These are phyloP conservation scores for Ordospora colligata DNA, from an alignment of 371 early-diverging fungal genomes.

Conservation along the genomic window DNA sequence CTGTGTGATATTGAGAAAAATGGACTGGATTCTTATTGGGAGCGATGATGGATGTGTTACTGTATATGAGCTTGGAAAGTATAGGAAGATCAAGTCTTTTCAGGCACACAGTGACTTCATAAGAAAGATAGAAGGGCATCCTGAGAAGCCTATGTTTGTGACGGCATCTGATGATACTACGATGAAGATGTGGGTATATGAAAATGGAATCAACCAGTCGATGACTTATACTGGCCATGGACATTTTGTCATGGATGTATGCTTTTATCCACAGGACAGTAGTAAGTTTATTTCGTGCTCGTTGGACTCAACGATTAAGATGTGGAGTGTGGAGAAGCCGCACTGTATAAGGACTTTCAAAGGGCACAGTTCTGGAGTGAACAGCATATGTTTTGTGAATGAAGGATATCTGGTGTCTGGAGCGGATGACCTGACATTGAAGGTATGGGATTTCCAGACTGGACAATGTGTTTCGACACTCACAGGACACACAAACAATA, in stretches of 20 bases:
- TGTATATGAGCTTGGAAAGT: slow-evolving; percentile 43
- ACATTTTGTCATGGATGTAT: slow-evolving; percentile 58
- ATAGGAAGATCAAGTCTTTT: slow-evolving; percentile 39
- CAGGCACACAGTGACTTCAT: slow-evolving; percentile 59
- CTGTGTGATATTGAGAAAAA: slow-evolving; percentile 36
- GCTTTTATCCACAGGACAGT: slow-evolving; percentile 45
- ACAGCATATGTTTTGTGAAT: slow-evolving; percentile 22
- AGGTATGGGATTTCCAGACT: slow-evolving; percentile 48
- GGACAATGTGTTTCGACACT: slow-evolving; percentile 37
- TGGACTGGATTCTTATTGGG: slow-evolving; percentile 47
- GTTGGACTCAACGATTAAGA: slow-evolving; percentile 49
- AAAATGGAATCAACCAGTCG: slow-evolving; percentile 24
- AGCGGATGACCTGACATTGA: slow-evolving; percentile 53
- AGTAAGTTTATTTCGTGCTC: slow-evolving; percentile 46
- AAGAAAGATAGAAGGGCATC: slow-evolving; percentile 50
- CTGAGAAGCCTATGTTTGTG: slow-evolving; percentile 35
- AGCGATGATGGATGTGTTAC: slow-evolving; percentile 53
- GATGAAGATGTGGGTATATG: slow-evolving; percentile 53
- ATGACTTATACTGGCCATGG: slow-evolving; percentile 48
- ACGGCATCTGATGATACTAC: slow-evolving; percentile 56
- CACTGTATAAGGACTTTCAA: slow-evolving; percentile 34
- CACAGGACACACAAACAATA: slow-evolving; percentile 52
- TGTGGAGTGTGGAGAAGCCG: slow-evolving; percentile 48
- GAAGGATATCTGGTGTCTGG: slow-evolving; percentile 51
- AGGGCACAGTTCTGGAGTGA: slow-evolving; percentile 38